These are phyloP conservation scores for Annulohypoxylon bovei DNA, from an alignment of 495 filamentous ascomycete genomes.

Conservation along the genomic window DNA sequence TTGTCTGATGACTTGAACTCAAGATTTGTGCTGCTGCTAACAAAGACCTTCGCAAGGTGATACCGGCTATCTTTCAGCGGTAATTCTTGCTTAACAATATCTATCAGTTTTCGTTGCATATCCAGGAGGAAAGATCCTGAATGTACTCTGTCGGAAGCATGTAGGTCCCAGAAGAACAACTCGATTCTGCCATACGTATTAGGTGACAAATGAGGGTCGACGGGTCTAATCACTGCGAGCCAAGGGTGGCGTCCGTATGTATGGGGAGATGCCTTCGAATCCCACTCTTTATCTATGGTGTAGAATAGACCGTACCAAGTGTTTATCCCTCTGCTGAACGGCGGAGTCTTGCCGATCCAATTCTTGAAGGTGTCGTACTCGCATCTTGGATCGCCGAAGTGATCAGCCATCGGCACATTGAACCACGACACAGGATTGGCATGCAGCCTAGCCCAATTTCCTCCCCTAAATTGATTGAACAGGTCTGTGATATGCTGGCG, in stretches of 20 bases:
- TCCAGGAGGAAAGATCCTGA: conserved; percentile 39
- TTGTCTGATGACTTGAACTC: conserved; percentile 8
- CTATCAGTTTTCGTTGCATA: conserved; percentile 54
- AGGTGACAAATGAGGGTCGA: conserved; percentile 43
- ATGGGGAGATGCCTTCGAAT: conserved; percentile 30
- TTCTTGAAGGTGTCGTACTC: conserved; percentile 46
- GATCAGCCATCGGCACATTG: conserved; percentile 47
- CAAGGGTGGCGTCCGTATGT: conserved; percentile 51
- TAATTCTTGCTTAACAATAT: conserved; percentile 41
- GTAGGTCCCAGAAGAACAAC: conserved; percentile 60
- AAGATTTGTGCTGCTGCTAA: conserved; percentile 43
- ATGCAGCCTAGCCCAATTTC: conserved; percentile 38
- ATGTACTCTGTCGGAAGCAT: conserved; percentile 30
- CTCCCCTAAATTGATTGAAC: background rate
- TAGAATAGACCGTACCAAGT: conserved; percentile 59
- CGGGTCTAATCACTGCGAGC: conserved; percentile 52
- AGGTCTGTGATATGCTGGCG: conserved; percentile 13
- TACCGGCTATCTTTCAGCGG: conserved; percentile 37
- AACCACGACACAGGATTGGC: conserved; percentile 52
- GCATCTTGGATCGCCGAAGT: conserved; percentile 44
- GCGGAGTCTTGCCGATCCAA: conserved; percentile 46
- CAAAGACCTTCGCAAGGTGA: conserved; percentile 50
- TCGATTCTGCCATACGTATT: conserved; percentile 36
- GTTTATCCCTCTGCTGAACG: conserved; percentile 37
- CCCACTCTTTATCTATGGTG: conserved; percentile 53